phyloP scores from a whole-genome alignment of 768 basidiomycete species.

The Chalciporus sphaerocephalus region DNA sequence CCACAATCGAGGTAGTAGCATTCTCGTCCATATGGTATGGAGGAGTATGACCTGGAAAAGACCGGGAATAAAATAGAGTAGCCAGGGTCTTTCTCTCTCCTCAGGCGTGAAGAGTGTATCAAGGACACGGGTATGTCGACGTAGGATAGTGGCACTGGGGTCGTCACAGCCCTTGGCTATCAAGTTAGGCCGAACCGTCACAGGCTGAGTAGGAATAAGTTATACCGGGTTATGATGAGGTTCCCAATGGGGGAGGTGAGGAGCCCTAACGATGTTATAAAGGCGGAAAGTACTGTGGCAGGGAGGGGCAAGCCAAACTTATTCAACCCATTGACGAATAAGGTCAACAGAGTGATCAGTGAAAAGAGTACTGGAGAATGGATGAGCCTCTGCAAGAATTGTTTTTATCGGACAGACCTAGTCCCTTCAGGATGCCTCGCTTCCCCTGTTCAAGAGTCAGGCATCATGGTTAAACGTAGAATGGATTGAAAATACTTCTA shows the following conservation, averaged over 20 bases:
- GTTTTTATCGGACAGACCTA: no score
- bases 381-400: no score
- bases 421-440: neutral
- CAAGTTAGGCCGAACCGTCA: slow-evolving; percentile 47
- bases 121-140: slow-evolving; percentile 48
- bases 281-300: no score
- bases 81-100: slow-evolving; percentile 68
- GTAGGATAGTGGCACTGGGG: slow-evolving; percentile 62
- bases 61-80: slow-evolving; percentile 69
- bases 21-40: slow-evolving; percentile 36
- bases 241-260: neutral
- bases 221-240: neutral
- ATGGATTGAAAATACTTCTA: slow-evolving; percentile 51
- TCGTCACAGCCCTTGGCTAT: slow-evolving; percentile 62
- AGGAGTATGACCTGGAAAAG: slow-evolving; percentile 37
- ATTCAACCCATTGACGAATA: no score
- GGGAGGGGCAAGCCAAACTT: no score
- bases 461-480: no score
- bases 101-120: slow-evolving; percentile 69
- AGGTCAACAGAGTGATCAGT: no score
- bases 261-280: no score
- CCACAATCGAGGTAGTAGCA: slow-evolving; percentile 41
- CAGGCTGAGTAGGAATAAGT: slow-evolving; percentile 50
- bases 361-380: no score
- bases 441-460: neutral